phyloP scores from a whole-genome alignment of 352 stramenopile genomes.

The Globisporangium apiculatum region DNA sequence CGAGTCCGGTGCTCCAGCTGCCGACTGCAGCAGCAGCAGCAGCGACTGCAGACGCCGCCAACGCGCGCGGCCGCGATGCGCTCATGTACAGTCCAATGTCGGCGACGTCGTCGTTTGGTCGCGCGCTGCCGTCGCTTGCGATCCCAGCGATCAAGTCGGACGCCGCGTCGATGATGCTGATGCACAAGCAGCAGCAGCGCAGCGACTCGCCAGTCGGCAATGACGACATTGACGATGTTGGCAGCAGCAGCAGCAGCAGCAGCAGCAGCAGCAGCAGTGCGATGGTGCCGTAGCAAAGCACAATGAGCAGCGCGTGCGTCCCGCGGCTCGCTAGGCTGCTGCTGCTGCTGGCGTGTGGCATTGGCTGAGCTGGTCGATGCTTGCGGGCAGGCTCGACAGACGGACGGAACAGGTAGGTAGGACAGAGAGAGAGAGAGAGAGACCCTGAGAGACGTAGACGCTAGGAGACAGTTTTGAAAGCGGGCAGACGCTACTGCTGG shows the following conservation, averaged over 20 bases:
- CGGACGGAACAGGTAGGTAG: no score
- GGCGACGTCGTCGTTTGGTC: constrained; percentile 10
- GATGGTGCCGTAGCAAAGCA: background rate
- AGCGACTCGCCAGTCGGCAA: background rate
- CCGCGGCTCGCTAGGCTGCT: no score
- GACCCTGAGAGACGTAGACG: no score
- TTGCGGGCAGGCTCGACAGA: no score
- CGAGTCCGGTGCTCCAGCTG: background rate
- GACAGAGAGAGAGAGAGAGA: no score
- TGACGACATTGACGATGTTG: background rate
- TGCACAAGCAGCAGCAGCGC: background rate
- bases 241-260: background rate
- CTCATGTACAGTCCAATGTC: constrained; percentile 16
- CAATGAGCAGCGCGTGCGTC: no score
- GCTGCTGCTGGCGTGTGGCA: no score
- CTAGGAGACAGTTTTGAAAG: no score
- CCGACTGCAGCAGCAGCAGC: background rate
- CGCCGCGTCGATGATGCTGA: background rate
- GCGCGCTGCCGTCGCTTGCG: constrained; percentile 17
- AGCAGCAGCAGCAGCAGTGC: background rate
- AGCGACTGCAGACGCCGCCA: background rate
- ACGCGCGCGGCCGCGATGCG: background rate
- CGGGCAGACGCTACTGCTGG: no score
- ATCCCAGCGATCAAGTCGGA: constrained; percentile 8
- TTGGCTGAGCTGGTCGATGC: no score